These are phyloP conservation scores for Mycena albidolilacea DNA, from an alignment of 768 basidiomycete genomes.

Conservation along the genomic window DNA sequence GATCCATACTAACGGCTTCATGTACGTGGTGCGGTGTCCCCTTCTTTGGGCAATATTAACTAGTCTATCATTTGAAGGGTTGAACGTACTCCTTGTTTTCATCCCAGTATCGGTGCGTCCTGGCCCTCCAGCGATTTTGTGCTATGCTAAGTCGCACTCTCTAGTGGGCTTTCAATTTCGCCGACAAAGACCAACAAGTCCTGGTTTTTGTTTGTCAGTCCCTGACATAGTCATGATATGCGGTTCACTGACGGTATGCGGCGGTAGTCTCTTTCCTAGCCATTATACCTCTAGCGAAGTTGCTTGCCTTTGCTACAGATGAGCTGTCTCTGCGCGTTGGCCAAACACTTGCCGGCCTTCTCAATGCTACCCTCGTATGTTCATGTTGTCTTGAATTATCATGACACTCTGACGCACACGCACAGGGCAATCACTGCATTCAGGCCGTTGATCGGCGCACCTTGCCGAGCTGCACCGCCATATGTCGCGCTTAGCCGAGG, in stretches of 20 bases:
- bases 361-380: slow-evolving; percentile 87
- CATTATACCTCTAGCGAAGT: slow-evolving; percentile 89
- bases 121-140: neutral
- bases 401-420: slow-evolving; percentile 12
- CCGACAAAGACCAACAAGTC: slow-evolving; percentile 64
- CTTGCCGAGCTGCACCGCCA: too few species aligned
- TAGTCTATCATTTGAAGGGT: slow-evolving; percentile 55
- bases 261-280: slow-evolving; percentile 79
- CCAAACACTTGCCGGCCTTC: slow-evolving; percentile 84
- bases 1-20: slow-evolving; percentile 68
- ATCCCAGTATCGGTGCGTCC: slow-evolving; percentile 77
- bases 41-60: neutral
- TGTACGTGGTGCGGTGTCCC: slow-evolving; percentile 58
- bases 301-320: slow-evolving; percentile 89
- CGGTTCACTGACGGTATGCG: slow-evolving; percentile 1
- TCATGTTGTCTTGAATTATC: neutral
- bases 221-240: slow-evolving; percentile 31
- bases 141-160: neutral
- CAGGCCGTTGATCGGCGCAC: too few species aligned
- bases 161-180: slow-evolving; percentile 84
- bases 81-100: slow-evolving; percentile 79
- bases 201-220: slow-evolving; percentile 82
- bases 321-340: slow-evolving; percentile 87
- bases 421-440: too few species aligned
- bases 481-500: too few species aligned